Conservation (phyloP, 345 rosid species). For the Bruguiera parviflora region DNA sequence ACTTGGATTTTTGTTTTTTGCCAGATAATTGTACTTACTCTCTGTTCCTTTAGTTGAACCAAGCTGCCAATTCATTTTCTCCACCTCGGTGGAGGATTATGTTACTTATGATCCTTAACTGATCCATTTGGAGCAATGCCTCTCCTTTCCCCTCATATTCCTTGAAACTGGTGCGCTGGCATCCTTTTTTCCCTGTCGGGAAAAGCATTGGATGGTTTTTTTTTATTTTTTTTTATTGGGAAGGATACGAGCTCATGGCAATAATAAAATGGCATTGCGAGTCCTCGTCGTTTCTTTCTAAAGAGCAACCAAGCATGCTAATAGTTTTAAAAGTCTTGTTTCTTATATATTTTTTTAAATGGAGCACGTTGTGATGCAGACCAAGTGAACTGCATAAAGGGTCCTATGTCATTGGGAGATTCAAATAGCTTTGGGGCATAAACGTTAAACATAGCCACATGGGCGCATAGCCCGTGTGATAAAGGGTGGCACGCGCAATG, state of each 20-base stretch:
- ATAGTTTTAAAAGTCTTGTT: neutral
- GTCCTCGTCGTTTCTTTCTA: neutral
- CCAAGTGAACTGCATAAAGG: neutral
- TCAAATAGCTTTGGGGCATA: neutral
- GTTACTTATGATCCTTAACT: neutral
- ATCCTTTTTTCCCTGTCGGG: neutral
- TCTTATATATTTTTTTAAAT: conserved; percentile 1
- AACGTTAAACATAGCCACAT: neutral
- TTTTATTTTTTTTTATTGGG: neutral
- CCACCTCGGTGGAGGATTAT: neutral
- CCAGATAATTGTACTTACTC: neutral
- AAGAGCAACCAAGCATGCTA: conserved; percentile 16
- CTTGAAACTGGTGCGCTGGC: conserved; percentile 5
- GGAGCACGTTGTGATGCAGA: conserved; percentile 4
- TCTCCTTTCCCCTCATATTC: neutral
- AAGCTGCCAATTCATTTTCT: neutral
- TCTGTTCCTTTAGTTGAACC: neutral
- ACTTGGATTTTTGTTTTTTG: neutral
- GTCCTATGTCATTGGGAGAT: neutral
- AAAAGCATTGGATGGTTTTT: neutral
- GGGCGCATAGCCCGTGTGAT: too few species aligned
- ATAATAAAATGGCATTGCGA: neutral
- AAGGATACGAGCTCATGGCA: neutral
- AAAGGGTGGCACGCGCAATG: too few species aligned
- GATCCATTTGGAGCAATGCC: neutral